Evolutionary conservation across 768 basidiomycete genomes (phyloP), one percentile per base, ranked within the genome.

Genomic region (Tricholomella constricta): DNA sequence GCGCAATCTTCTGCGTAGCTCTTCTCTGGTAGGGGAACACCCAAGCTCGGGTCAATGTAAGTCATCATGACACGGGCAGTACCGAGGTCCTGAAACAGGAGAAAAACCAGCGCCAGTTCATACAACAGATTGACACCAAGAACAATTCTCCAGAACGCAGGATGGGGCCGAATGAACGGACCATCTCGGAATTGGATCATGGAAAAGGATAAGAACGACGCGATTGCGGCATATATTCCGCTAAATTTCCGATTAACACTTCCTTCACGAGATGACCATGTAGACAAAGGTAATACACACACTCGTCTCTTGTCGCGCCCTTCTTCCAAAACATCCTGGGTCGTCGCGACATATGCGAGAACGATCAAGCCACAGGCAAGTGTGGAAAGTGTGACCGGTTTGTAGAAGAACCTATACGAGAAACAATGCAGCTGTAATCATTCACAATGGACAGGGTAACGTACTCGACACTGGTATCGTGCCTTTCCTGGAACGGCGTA

Each of bases 121-220:
- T 94, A 94, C 25, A 93, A 75, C 14, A 94, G 70, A 69, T 94
- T 94, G 55, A 90, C 72, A 22, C 89, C 91, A 23, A 94, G 76
- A 4, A 91, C 78, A 34, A 84, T 73, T 45, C 92, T 79, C 91
- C 91, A 93, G 68, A 91, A 89, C 15, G 85, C 88, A 54, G 91
- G 91, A 68, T 94, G 91, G 0, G 91, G 91, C 32, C 91, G 84
- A 64, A 94, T 79, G 69, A 90, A 94, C 26, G 91, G 91, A 0
- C 91, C 91, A 66, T 94, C 91, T 53, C 91, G 86, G 63, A 94
- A 93, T 62, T 94, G 92, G 45, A 94, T 78, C 81, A 89, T 88
- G 25, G 88, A 89, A 70, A 92, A 94, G 55, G 82, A 69, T 52
- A 94, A 77, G 69, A 94, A 94, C 37, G 86, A 80, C 9, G 78